Base-by-base conservation (phyloP, 108 stramenopile genomes). In the Phaeodactylum tricornutum region DNA sequence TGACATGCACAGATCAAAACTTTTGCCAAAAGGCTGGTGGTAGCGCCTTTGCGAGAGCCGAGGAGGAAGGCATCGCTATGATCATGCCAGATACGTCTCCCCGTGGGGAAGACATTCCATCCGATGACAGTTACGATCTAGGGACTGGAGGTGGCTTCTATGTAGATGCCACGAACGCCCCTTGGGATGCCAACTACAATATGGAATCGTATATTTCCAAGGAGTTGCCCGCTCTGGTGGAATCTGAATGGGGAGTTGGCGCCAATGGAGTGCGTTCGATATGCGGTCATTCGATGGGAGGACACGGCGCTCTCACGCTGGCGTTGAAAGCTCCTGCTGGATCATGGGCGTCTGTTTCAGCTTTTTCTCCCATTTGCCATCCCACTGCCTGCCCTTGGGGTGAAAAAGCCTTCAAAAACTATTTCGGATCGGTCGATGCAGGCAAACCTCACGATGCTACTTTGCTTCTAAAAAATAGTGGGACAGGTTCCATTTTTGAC, bases 131-230 rank as follows among this genome's bases (percentile, higher is more conserved):
- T 55, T 99, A 92, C 52, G 98, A 99, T 59, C 73, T 99, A 31
- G 98, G 98, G 9, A 66, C 69, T 3, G 96, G 94, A 19, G 98
- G 96, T 25, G 96, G 98, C 17, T 99, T 99, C 53, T 99, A 99
- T 69, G 69, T 99, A 24, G 71, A 97, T 71, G 95, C 98, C 4
- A 96, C 95, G 4, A 44, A 74, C 30, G 79, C 59, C 14, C 87
- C 92, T 20, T 91, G 73, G 51, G 40, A 59, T 19, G 55, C 47
- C n/a, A 60, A 96, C 62, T 99, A 87, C 72, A 66, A 85, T 35
- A 99, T 99, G 98, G 92, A 97, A 64, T 41, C 74, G 2, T 99
- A 98, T 70, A 76, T 99, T 17, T 77, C 84, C 4, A 46, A 82
- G 29, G 97, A 98, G 57, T 65, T 98, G 16, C 93, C 93, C 5